phyloP scores from a whole-genome alignment of 148 eudicot genomes.

The Nyssa sinensis region DNA sequence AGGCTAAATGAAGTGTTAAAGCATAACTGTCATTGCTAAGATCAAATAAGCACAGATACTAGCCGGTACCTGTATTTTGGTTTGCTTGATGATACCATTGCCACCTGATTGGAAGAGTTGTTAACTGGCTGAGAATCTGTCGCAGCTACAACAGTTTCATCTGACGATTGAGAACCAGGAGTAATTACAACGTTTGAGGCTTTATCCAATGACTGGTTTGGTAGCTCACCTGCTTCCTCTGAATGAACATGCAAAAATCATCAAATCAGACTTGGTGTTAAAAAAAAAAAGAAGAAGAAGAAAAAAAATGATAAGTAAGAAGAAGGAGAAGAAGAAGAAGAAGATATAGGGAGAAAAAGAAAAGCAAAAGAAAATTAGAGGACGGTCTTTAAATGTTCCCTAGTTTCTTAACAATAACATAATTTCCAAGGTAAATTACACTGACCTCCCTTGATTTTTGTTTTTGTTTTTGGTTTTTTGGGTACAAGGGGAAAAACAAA shows the following conservation, averaged over 20 bases:
- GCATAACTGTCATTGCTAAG: too few species aligned
- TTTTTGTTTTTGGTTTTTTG: too few species aligned
- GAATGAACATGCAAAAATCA: conserved; percentile 4
- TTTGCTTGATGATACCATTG: conserved; percentile 32
- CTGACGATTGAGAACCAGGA: conserved; percentile 22
- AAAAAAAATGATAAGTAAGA: too few species aligned
- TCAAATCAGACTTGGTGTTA: too few species aligned
- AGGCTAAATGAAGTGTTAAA: too few species aligned
- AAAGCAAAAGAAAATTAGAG: background rate
- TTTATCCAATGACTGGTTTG: conserved; percentile 30
- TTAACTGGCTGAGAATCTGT: conserved; percentile 31
- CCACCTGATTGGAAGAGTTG: conserved; percentile 29
- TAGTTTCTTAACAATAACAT: background rate
- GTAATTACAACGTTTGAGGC: conserved; percentile 23
- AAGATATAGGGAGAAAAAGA: too few species aligned
- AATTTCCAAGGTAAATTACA: too few species aligned
- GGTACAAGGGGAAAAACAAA: too few species aligned
- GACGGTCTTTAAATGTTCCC: background rate
- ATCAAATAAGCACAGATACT: conserved; percentile 4
- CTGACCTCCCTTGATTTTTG: too few species aligned
- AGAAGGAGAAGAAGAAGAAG: background rate
- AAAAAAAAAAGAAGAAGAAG: too few species aligned
- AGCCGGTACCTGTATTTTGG: conserved; percentile 75
- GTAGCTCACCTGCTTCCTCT: conserved; percentile 65
- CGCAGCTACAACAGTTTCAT: conserved; percentile 26